Conservation (phyloP, 495 filamentous ascomycete species). For the Hyaloscypha finlandica region DNA sequence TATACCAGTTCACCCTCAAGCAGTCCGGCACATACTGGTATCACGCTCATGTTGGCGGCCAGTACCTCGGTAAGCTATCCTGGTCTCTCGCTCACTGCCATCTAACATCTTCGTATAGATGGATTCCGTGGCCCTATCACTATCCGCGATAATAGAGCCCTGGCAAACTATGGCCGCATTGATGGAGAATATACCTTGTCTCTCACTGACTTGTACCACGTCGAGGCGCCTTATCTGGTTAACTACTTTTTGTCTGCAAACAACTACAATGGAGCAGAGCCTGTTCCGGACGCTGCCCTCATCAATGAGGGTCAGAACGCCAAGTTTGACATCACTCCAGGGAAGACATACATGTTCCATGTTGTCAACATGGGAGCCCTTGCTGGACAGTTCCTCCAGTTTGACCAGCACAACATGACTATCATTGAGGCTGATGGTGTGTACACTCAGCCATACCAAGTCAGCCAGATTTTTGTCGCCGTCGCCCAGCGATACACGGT, state of each 20-base stretch:
- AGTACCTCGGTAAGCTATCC: slow-evolving; percentile 9
- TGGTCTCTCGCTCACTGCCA: slow-evolving; percentile 38
- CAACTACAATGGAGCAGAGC: slow-evolving; percentile 45
- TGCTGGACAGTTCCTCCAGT: slow-evolving; percentile 65
- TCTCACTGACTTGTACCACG: slow-evolving; percentile 64
- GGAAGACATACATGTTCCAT: slow-evolving; percentile 76
- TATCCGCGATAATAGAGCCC: slow-evolving; percentile 61
- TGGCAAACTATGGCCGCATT: slow-evolving; percentile 60
- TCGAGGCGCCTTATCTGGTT: slow-evolving; percentile 50
- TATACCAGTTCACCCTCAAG: slow-evolving; percentile 12
- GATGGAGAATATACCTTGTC: slow-evolving; percentile 63
- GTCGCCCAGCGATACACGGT: slow-evolving; percentile 45
- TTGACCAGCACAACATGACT: slow-evolving; percentile 66
- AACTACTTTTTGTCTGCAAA: slow-evolving; percentile 55
- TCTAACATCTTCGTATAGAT: slow-evolving; percentile 46
- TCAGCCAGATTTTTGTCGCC: slow-evolving; percentile 50
- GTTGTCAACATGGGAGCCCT: slow-evolving; percentile 69
- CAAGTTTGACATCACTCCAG: slow-evolving; percentile 58
- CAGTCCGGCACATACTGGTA: slow-evolving; percentile 25
- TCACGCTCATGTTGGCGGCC: slow-evolving; percentile 17
- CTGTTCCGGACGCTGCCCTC: slow-evolving; percentile 63
- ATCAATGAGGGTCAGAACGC: slow-evolving; percentile 66
- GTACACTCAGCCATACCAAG: slow-evolving; percentile 56
- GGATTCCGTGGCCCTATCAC: slow-evolving; percentile 67
- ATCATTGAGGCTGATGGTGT: slow-evolving; percentile 58